Conservation (phyloP, 1,284 basidiomycete species). For the Malassezia sympodialis region DNA sequence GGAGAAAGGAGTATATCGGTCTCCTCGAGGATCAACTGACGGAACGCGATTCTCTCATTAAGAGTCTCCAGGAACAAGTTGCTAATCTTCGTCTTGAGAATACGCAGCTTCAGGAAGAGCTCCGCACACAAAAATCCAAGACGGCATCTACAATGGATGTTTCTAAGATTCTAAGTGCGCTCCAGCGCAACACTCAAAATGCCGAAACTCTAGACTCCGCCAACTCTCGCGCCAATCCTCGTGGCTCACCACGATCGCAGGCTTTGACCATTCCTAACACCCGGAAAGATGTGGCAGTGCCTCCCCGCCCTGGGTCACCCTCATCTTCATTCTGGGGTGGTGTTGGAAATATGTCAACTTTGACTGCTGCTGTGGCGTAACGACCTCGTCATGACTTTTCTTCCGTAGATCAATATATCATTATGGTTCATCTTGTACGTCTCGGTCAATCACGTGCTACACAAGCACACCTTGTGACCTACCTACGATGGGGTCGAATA, state of each 20-base stretch:
- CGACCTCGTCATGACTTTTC: neutral
- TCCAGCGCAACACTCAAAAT: constrained; percentile 54
- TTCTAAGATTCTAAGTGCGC: constrained; percentile 54
- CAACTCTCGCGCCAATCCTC: neutral
- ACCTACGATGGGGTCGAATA: neutral
- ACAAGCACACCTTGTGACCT: neutral
- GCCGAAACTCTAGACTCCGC: neutral
- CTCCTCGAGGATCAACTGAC: constrained; percentile 87
- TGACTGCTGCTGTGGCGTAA: constrained; percentile 5
- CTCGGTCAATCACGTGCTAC: neutral
- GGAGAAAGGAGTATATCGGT: constrained; percentile 88
- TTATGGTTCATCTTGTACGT: neutral
- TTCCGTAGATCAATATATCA: neutral
- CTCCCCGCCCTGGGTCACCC: constrained; percentile 4
- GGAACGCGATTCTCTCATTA: constrained; percentile 79
- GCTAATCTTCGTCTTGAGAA: constrained; percentile 72
- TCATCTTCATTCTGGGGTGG: constrained; percentile 8
- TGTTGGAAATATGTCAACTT: neutral
- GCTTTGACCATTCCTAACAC: constrained; percentile 2
- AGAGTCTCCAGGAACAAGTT: constrained; percentile 75
- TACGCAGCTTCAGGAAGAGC: constrained; percentile 56
- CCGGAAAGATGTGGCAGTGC: constrained; percentile 9
- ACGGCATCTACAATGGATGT: constrained; percentile 47
- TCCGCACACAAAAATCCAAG: constrained; percentile 57
- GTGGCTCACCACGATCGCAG: neutral